Evolutionary conservation across 1,284 basidiomycete genomes (phyloP), one percentile per base, ranked within the genome.

Genomic region (Ceratobasidium papillatum): DNA sequence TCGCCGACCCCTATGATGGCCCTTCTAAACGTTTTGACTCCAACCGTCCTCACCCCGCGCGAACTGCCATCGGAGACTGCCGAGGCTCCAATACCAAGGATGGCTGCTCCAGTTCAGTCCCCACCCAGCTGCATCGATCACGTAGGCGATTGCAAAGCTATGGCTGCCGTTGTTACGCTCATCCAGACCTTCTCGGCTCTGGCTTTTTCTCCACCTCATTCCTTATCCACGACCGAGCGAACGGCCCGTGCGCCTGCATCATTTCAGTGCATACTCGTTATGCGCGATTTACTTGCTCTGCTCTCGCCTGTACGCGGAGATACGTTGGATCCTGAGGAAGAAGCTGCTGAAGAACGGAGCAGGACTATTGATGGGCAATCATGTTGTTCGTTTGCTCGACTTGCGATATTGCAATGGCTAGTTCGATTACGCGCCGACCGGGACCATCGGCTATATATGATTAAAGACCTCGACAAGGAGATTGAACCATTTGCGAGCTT

Each of bases 391-490:
- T 85, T 87, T 22, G 91, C 93, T 0, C 86, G 94, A 30, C 82
- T 99, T 19, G 85, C 89, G 1, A 87, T 93, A 1, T 84, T 99
- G 9, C 94, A 97, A 80, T 98, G 96, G 86, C 81, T 98, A 75
- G 89, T 96, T 84, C 91, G 95, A 12, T 84, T 99, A 27, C 88
- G 98, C 63, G 95, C 94, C 0, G 96, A 98, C 80, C 89, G 94
- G 2, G 93, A 96, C 79, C 98, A 99, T 81, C 87, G 92, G 17
- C 82, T 99, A 49, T 98, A 93, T 81, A 91, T 94, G 76, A 80
- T 83, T 22, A 80, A 80, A 32, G 82, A 86, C 58, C 82, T 87
- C 41, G 83, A 85, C 41, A 79, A 80, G 25, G 78, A 79, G 22
- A 78, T 81, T 22, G 75, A 77, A 32, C 80, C 81, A 5, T 79